Base-by-base conservation (phyloP, 495 filamentous ascomycete genomes). In the Lepidopterella palustris region DNA sequence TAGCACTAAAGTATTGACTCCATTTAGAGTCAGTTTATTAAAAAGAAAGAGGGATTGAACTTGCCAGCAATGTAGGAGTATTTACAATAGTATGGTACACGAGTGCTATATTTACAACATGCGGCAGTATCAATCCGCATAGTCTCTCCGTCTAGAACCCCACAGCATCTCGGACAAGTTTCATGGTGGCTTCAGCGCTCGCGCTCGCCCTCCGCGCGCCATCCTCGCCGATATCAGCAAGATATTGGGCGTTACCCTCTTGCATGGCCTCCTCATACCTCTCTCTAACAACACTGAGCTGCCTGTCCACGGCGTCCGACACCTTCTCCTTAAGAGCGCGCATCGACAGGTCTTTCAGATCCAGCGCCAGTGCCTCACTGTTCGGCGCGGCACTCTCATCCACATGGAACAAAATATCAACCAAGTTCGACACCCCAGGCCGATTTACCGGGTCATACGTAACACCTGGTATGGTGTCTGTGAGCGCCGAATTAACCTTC, bases 361-460 rank as follows among this genome's bases (percentile, higher is more conserved):
- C 75, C 25, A 61, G 58, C 0, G 80, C 88, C n/a, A 95, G 67
- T 27, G 82, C 76, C 18, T 77, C 71, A 3, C 60, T 53, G 21
- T 79, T 79, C 29, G 73, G 71, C 28, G 69, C 72, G 24, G 68
- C 76, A 40, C 63, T 61, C 45, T 55, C 50, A 55, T 84, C 80
- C 54, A 89, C 81, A 60, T 89, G 82, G 35, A 82, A 80, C 21
- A 90, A 73, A 31, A 98, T 79, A 49, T 88, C 81, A 20, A 98
- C 71, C 15, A 98, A 75, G 71, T 97, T 98, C 18, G 91, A 83
- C 0, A 98, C 85, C 1, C 90, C 95, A 0, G 92, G 92, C 32
- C 93, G 79, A 0, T 59, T 61, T 0, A 61, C 64, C 0, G 85
- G 87, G 59, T 96, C 87, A 71, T 89, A 96, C 3, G 82, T 82